phyloP scores from a whole-genome alignment of 768 basidiomycete species.

The Megacollybia marginata region DNA sequence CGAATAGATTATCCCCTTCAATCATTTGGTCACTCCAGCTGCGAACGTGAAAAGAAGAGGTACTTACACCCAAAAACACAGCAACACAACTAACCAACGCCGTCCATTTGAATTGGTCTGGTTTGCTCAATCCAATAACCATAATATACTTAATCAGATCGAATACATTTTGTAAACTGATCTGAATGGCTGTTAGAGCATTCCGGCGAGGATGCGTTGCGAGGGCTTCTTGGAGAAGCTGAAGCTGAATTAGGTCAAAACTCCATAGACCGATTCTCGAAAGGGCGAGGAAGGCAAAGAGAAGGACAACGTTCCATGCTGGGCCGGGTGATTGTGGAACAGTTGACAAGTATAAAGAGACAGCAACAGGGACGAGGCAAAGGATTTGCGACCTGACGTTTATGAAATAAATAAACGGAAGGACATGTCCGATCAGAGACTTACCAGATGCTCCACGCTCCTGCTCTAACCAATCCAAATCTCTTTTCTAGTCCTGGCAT shows the following conservation, averaged over 20 bases:
- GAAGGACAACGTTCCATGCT: too few relatives aligned
- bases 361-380: slow-evolving; percentile 36
- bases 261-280: slow-evolving; percentile 43
- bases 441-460: slow-evolving; percentile 44
- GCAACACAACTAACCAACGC: too few relatives aligned
- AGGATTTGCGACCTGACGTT: slow-evolving; percentile 36
- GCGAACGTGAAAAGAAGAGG: too few relatives aligned
- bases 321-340: neutral
- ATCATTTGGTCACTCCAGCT: too few relatives aligned
- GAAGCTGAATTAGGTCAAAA: slow-evolving; percentile 45
- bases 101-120: too few relatives aligned
- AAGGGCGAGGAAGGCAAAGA: slow-evolving; percentile 23
- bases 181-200: slow-evolving; percentile 30
- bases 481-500: slow-evolving; percentile 31
- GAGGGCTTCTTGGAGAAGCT: slow-evolving; percentile 39
- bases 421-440: slow-evolving; percentile 1
- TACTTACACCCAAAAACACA: too few relatives aligned
- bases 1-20: too few relatives aligned
- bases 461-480: slow-evolving; percentile 39
- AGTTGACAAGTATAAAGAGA: slow-evolving; percentile 27
- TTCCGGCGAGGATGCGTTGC: slow-evolving; percentile 37
- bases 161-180: slow-evolving; percentile 25
- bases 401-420: neutral
- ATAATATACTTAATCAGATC: slow-evolving; percentile 18
- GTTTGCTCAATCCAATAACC: too few relatives aligned